These are phyloP conservation scores for Solanum aculeatissimum DNA, from an alignment of 305 asterid species.

Conservation along the genomic window DNA sequence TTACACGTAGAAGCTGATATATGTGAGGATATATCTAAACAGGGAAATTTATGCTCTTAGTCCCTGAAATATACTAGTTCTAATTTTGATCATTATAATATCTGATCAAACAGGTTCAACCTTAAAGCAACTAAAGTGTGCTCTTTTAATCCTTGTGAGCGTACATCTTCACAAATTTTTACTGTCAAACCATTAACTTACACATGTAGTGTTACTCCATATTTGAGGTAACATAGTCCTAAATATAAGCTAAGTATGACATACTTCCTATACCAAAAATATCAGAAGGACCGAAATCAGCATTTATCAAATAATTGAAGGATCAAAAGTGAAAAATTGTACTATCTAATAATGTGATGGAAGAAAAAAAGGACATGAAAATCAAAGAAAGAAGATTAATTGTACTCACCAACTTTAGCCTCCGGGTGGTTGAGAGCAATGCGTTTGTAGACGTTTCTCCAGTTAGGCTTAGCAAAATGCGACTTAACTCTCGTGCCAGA, in stretches of 20 bases:
- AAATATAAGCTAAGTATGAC: too few relatives aligned
- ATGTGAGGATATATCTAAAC: not conserved
- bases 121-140: not conserved
- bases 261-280: too few relatives aligned
- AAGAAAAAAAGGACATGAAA: not conserved
- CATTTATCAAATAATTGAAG: not conserved
- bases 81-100: not conserved
- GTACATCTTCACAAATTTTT: too few relatives aligned
- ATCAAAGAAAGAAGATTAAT: not conserved
- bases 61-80: not conserved
- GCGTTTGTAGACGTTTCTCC: constrained; percentile 73
- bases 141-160: too few relatives aligned
- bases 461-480: constrained; percentile 78
- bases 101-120: not conserved
- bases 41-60: not conserved
- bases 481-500: constrained; percentile 80
- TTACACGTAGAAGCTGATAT: not conserved
- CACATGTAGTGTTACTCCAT: not conserved
- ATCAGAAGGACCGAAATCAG: not conserved
- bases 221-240: too few relatives aligned
- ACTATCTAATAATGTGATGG: not conserved
- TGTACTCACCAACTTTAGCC: constrained; percentile 49
- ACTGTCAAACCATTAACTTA: not conserved
- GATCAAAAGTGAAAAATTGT: not conserved
- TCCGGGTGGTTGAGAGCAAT: constrained; percentile 67